Base-by-base conservation (phyloP, 768 basidiomycete species). In the Hypholoma fasciculare region DNA sequence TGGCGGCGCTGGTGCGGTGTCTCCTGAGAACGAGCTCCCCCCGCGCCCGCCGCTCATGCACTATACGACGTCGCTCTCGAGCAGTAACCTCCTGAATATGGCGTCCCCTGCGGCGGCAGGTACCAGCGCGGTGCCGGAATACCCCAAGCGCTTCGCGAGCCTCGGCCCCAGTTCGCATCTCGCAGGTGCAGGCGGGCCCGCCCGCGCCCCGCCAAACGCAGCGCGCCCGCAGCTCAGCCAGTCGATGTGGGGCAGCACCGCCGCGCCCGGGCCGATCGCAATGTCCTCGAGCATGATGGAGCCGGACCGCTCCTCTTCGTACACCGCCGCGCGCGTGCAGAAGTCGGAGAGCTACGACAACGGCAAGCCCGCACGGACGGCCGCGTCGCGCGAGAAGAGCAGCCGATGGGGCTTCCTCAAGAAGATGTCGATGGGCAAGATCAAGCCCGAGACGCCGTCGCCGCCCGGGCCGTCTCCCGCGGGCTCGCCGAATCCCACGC, bases 401-500 rank as follows among this genome's bases (percentile, higher is more conserved):
- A 86, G 87, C 53, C 87, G 92, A 56, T 96, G 96, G 95, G 94
- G 95, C 3, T 96, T 98, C 76, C 77, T 98, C 58, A 94, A 95
- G 77, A 98, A 98, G 76, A 97, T 98, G 94, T 96, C 94, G 6
- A 96, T 96, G 93, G 89, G 94, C 13, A 93, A 90, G 72, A 89
- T 96, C 77, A 86, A 85, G 65, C 62, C 75, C n/a, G 91, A 92
- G 48, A 72, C 81, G 14, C 80, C 86, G 7, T 61, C 63, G 17
- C 30, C 63, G 44, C 42, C 58, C 27, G 66, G 79, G 6, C 74
- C 80, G 27, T 70, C 75, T 9, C 75, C 72, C 40, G 74, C 73
- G 4, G 50, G 49, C n/a, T 64, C 71, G 63, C 56, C 73, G 61
- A 65, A 72, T 63, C 59, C 62, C 65, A 59, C 70, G 6, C 58